Base-by-base conservation (phyloP, 345 rosid species). In the Brassica carinata region DNA sequence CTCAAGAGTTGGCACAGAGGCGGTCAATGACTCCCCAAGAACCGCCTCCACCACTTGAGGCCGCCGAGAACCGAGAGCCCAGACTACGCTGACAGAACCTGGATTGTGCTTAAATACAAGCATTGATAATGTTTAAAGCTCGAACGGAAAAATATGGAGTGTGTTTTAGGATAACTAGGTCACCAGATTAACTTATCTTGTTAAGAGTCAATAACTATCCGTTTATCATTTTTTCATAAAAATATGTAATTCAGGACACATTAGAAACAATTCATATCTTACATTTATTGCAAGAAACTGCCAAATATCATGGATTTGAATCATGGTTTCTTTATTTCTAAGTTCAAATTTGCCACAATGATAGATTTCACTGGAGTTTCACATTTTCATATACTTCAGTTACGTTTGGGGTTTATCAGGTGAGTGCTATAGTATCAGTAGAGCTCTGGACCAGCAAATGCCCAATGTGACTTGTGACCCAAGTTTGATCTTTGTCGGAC, bases 81-180 rank as follows among this genome's bases (percentile, higher is more conserved):
- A 4, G 17, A 13, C 17, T 14, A 48, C 5, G 17, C 57, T 14
- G 17, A 5, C 5, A 4, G 17, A 48, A 14, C 57, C 57, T 29
- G 31, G 31, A 29, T 65, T 15, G 55, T 78, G 57, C 45, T 71
- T 51, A 71, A 19, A 23, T 6, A 33, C 64, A 43, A 14, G 45
- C 68, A 57, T 8, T 57, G 43, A 43, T 66, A 14, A 31, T 29
- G 30, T 76, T 76, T 8, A 51, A 13, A 75, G 34, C 34, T 65
- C n/a, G 11, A 57, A 17, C 31, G 30, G 19, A 2, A 33, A 62
- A 62, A 13, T 2, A 14, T 45, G 19, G 14, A 23, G 31, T 48
- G n/a, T 11, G 65, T 58, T 18, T 59, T 19, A 14, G 9, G 53
- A 36, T 66, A 3, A 33, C 45, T 65, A 67, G 30, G 30, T 34